phyloP scores from a whole-genome alignment of 768 basidiomycete genomes.

The Lyophyllum shimeji region DNA sequence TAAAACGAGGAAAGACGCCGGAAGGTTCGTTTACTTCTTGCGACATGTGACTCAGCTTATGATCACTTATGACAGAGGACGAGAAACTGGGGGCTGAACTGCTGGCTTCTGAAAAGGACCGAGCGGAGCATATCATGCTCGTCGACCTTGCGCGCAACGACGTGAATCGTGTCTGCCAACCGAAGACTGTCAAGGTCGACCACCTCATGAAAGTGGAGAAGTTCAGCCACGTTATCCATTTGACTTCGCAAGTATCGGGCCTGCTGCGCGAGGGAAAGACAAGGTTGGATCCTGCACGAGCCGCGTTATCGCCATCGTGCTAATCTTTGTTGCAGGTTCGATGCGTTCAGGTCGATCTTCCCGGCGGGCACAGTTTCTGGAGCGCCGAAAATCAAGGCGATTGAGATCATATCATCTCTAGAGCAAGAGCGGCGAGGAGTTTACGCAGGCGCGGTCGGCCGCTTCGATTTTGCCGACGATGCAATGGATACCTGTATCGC shows the following conservation, averaged over 20 bases:
- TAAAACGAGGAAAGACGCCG: constrained; percentile 77
- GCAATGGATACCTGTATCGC: constrained; percentile 99
- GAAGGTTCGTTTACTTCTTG: constrained; percentile 59
- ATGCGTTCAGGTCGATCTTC: constrained; percentile 98
- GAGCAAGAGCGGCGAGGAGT: constrained; percentile 91
- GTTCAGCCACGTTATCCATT: constrained; percentile 97
- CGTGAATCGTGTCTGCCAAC: constrained; percentile 95
- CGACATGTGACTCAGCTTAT: constrained; percentile 6
- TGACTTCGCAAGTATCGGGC: constrained; percentile 95
- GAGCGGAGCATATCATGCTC: constrained; percentile 98
- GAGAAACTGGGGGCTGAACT: constrained; percentile 71
- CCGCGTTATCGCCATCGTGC: not conserved
- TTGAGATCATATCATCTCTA: constrained; percentile 84
- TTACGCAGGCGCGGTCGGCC: constrained; percentile 97
- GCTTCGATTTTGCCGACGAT: constrained; percentile 93
- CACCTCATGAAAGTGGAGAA: constrained; percentile 91
- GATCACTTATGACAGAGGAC: constrained; percentile 68
- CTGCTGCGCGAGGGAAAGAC: constrained; percentile 77
- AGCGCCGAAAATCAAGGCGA: constrained; percentile 98
- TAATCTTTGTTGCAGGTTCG: constrained; percentile 60
- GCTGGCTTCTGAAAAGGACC: constrained; percentile 86
- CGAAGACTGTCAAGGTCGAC: constrained; percentile 94
- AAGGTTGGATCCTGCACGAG: constrained; percentile 48
- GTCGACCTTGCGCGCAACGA: constrained; percentile 98
- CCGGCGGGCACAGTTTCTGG: constrained; percentile 98